Base-by-base conservation (phyloP, 345 rosid genomes). In the Heritiera littoralis region DNA sequence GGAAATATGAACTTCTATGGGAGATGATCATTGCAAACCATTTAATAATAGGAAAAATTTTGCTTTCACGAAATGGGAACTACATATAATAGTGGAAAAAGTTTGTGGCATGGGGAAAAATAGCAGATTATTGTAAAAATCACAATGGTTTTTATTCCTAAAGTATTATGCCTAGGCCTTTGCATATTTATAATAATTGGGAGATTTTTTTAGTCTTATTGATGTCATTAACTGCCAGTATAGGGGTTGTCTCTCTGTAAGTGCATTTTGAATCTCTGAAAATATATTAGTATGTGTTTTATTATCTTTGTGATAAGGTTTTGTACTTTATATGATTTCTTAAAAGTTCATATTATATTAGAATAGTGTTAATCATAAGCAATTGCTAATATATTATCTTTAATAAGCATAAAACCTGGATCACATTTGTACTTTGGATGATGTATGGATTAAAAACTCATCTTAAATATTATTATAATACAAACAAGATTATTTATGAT, bases 31-130 rank as follows among this genome's bases (percentile, higher is more conserved):
- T 28, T 12, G 1, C 14, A 2, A 51, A 51, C 14, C 8, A 51
- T 15, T 51, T 32, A 51, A 45, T 49, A 28, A 15, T 51, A 49
- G 20, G 75, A 8, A 32, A 72, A 51, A 17, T 72, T 32, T 72
- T 51, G 38, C 75, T 72, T 51, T 51, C 75, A 72, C 60, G 60
- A 51, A 51, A 71, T 49, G 14, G 75, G 60, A 71, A 51, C 75
- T 11, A 8, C 10, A 18, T 32, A 72, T 30, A 72, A 72, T 30
- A 72, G 15, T 15, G 43, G 45, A 35, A 35, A 51, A 71, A 71
- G 46, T 51, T 28, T 72, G 61, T 72, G 45, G 14, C 15, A 9
- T 32, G 20, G 41, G 46, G 28, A 30, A 51, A 72, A 68, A 51
- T 13, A 32, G 13, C 52, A 1, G 74, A 32, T 52, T 17, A n/a